Percentiles rank a stretch among this genome's conserved stretches.
Conservation (phyloP, 257 asterid species). For the Anisodus acutangulus region DNA sequence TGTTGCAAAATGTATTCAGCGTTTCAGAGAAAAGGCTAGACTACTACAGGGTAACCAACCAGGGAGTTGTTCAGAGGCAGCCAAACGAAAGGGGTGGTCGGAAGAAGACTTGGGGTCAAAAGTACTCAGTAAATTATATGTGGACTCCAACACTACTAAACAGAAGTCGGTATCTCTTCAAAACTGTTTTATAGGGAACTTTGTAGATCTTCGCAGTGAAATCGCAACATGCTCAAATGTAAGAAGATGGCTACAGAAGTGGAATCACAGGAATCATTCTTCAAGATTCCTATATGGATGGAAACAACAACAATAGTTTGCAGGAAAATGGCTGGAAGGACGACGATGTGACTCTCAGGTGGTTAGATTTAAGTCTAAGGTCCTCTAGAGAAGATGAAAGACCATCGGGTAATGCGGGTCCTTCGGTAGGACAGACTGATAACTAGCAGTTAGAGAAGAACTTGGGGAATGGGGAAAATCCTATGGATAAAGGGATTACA, state of each 20-base stretch:
- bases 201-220: constrained; percentile 9
- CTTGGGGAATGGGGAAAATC: constrained; percentile 16
- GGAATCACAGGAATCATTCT: not conserved
- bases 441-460: not conserved
- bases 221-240: not conserved
- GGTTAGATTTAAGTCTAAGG: not conserved
- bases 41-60: not conserved
- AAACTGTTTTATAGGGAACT: not conserved
- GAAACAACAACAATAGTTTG: not conserved
- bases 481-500: not conserved
- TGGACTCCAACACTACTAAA: not conserved
- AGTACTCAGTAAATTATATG: constrained; percentile 1
- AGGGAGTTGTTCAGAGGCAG: not conserved
- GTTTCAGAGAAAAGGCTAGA: constrained; percentile 8
- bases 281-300: not conserved
- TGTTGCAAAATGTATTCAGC: not conserved
- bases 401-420: not conserved
- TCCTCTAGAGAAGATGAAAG: constrained; percentile 17
- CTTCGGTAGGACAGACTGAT: not conserved
- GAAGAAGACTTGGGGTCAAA: not conserved
- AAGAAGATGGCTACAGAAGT: not conserved
- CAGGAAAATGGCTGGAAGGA: not conserved
- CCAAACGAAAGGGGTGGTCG: not conserved
- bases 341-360: not conserved
- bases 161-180: constrained; percentile 2